These are phyloP conservation scores for Fusarium hainanense DNA, from an alignment of 2,329 filamentous ascomycete species.

Conservation along the genomic window DNA sequence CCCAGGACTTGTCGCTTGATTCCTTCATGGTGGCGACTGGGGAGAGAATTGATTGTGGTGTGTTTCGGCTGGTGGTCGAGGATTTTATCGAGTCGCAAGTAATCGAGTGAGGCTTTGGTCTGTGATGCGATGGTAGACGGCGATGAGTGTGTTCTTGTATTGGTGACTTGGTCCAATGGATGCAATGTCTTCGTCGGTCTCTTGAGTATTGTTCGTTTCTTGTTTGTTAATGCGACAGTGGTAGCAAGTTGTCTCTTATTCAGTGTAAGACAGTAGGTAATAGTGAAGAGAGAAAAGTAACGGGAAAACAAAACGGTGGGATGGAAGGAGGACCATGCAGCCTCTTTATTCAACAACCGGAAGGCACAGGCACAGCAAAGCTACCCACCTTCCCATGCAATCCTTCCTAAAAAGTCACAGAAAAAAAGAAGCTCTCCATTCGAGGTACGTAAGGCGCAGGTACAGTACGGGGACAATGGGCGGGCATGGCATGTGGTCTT, in stretches of 20 bases:
- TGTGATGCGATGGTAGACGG: background rate
- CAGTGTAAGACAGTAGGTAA: background rate
- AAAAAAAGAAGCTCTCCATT: conserved; percentile 17
- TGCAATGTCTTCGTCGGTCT: background rate
- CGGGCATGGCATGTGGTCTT: conserved; percentile 9
- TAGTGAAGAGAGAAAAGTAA: background rate
- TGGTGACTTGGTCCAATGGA: background rate
- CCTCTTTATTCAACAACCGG: conserved; percentile 1
- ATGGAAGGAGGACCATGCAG: conserved; percentile 2
- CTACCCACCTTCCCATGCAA: background rate
- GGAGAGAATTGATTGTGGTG: background rate
- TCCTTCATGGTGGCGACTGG: conserved; percentile 34
- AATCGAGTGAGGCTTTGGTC: background rate
- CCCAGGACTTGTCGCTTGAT: conserved; percentile 61
- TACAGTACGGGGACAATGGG: conserved; percentile 7
- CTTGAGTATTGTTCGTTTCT: background rate
- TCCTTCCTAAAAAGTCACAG: background rate
- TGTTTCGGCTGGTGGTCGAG: background rate
- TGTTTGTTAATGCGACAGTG: background rate
- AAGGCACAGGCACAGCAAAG: background rate
- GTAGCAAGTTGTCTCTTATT: background rate
- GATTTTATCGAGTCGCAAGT: background rate
- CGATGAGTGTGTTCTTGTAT: background rate
- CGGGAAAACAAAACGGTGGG: background rate
- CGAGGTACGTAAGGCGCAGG: conserved; percentile 2